Evolutionary conservation across 371 early-diverging fungal genomes (phyloP).

Genomic region (Saksenaea vasiformis): DNA sequence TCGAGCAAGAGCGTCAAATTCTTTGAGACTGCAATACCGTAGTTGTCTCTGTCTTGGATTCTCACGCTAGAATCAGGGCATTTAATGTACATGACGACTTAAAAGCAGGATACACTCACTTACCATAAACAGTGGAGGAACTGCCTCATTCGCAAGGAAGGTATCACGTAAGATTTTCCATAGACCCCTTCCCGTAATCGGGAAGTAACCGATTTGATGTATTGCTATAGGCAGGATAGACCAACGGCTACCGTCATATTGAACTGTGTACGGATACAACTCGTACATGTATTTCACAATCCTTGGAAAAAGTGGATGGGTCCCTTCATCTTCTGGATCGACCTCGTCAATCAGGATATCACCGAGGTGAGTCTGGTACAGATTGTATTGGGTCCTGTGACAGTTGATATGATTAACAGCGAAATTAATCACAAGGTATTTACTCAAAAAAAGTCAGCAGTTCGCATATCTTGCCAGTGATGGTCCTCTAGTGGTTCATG

Average conservation of each 20-base stretch:
- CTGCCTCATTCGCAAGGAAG: not conserved
- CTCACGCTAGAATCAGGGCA: not conserved
- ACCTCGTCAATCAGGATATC: not conserved
- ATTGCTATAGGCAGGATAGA: not conserved
- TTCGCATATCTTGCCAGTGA: not conserved
- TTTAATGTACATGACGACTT: not conserved
- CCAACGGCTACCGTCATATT: not conserved
- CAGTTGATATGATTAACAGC: not conserved
- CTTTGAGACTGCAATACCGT: not conserved
- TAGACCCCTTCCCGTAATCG: not conserved
- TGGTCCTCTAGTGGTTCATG: not conserved
- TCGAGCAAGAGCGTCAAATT: not conserved
- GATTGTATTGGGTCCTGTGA: not conserved
- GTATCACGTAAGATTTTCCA: not conserved
- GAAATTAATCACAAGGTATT: not conserved
- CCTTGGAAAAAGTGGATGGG: not conserved
- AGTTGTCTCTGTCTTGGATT: not conserved
- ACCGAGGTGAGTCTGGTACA: not conserved
- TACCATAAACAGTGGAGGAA: not conserved
- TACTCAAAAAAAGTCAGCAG: not conserved
- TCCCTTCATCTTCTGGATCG: not conserved
- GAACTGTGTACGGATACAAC: not conserved
- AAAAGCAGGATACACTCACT: too few relatives aligned
- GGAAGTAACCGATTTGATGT: not conserved
- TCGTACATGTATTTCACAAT: not conserved